Evolutionary conservation across 441 rosid genomes (phyloP).

Genomic region (Mallotus japonicus): DNA sequence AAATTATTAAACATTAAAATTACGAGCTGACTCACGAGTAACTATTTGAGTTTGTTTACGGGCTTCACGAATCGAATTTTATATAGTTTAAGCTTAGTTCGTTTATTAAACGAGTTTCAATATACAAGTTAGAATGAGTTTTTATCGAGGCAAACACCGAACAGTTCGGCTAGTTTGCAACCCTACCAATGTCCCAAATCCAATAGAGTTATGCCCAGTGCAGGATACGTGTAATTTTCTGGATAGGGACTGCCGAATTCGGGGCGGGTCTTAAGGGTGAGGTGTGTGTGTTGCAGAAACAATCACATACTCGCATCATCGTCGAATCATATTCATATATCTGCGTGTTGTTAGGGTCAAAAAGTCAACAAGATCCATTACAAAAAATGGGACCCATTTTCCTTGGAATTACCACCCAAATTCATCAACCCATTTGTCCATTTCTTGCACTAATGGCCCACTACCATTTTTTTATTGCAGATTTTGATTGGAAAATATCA

Average conservation of each 20-base stretch:
- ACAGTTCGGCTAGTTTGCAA: no score
- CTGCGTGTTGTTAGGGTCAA: not conserved
- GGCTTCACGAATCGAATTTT: no score
- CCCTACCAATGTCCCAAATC: not conserved
- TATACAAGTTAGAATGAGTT: no score
- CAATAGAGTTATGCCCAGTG: not conserved
- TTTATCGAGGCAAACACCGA: no score
- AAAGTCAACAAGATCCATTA: conserved; percentile 18
- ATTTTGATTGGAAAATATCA: not conserved
- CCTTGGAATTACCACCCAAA: not conserved
- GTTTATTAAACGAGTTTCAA: no score
- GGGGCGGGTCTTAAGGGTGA: conserved; percentile 4
- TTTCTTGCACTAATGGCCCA: not conserved
- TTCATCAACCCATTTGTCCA: not conserved
- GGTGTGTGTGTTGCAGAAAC: not conserved
- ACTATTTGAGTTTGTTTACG: no score
- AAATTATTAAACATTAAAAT: no score
- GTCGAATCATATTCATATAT: not conserved
- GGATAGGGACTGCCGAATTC: not conserved
- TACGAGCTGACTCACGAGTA: no score
- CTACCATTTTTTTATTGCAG: not conserved
- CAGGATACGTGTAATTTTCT: not conserved
- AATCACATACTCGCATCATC: no score
- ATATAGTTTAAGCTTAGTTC: no score
- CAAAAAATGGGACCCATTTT: conserved; percentile 18